Evolutionary conservation across 108 stramenopile species (phyloP), one percentile per base, ranked within the genome.

Genomic region (Cyclotella kingstonii): DNA sequence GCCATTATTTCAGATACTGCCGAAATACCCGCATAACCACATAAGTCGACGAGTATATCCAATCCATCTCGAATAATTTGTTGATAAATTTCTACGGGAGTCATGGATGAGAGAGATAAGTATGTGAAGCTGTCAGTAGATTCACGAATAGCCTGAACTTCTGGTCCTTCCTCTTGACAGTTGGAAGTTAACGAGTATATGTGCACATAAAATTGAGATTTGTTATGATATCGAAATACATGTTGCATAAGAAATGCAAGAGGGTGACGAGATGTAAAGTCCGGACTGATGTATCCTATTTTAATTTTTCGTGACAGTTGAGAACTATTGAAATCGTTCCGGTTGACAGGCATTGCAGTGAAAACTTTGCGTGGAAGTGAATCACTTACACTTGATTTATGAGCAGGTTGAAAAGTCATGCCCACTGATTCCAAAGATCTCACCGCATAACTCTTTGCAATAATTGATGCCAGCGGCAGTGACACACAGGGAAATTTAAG

Each of bases 241-340:
- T 81, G 68, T 56, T 91, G 92, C 89, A 95, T 81, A 23, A 91
- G 76, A 65, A 91, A 91, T 29, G 84, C 84, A 18, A 95, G 58
- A 10, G 94, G 94, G 57, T 95, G 90, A 41, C 80, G 80, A 4
- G 84, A 84, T 40, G 79, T 84, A 22, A 95, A 89, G 60, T 95
- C 90, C 22, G 84, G 79, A 45, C 79, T 79, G 7, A 93, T 70
- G 63, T 93, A 95, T 7, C 90, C 91, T 10, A 93, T 51, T 22
- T 77, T 52, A 15, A 84, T 68, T 46, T 61, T 72, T 44, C 49
- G 42, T 22, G 48, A 21, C 11, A 47, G 27, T 45, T 41, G 38
- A 36, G 50, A 21, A 26, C 55, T 52, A 49, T 46, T 19, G 44
- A 51, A n/a, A n/a, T n/a, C n/a, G n/a, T n/a, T n/a, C n/a, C n/a